Evolutionary conservation across 306 rosid species (phyloP), one percentile per base, ranked within the genome.

Genomic region (Glycine soja): DNA sequence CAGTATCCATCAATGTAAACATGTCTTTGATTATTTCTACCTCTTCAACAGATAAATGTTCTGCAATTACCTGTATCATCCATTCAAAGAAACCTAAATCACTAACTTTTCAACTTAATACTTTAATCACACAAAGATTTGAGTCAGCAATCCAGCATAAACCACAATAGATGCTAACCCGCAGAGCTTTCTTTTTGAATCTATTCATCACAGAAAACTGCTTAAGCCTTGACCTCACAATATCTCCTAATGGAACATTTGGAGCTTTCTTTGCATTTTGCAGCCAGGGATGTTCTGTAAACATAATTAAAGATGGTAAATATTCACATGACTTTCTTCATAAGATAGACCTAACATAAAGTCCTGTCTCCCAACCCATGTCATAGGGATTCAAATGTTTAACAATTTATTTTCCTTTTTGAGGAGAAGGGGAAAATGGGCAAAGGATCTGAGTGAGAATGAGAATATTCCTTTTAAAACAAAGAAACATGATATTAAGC

Each of bases 181-280:
- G 85, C 45, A 92, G 83, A 64, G 97, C 98, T 88, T 75, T 94
- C 98, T 94, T 94, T 88, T 94, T 94, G 86, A 94, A 94, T 87
- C 97, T 88, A 79, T 94, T 94, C 98, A 94, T 94, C 72, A 92
- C 87, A 59, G 98, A 91, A 82, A 94, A 94, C 84, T 94, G 98
- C 88, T 86, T 94, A 52, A 94, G 98, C 72, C 97, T 94, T 80
- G 94, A 80, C 83, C 98, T 88, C 81, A 94, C 98, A 19, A 94
- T 90, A 88, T 94, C 98, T 51, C 97, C 97, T 12, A 94, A 86
- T 53, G 98, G 98, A 83, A 90, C 97, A 83, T 94, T 94, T 79
- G 98, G 85, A 80, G 97, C 95, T 87, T 91, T 92, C 87, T 94
- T 92, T 11, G 97, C 94, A 79, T 94, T 92, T 59, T 91, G 98